Conservation (phyloP, 306 rosid species). For the Corylus americana region DNA sequence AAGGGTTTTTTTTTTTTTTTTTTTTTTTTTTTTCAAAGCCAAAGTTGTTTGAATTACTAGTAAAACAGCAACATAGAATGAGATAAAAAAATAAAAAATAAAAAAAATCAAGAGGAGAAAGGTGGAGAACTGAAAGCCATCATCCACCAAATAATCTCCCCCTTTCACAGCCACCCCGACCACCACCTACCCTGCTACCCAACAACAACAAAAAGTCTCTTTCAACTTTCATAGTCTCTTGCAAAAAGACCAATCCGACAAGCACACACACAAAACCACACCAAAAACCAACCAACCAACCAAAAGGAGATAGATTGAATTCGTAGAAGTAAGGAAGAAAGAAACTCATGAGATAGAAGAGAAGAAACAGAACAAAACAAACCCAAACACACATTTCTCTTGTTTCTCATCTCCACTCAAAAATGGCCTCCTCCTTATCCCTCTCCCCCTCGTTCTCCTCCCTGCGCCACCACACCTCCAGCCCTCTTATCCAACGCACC, state of each 20-base stretch:
- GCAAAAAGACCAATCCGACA: background rate
- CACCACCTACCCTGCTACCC: background rate
- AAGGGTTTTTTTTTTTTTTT: no score
- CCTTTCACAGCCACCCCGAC: background rate
- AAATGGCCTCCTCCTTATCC: conserved; percentile 69
- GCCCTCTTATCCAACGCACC: conserved; percentile 53
- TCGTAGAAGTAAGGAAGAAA: background rate
- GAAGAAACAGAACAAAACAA: background rate
- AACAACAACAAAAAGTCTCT: conserved; percentile 5
- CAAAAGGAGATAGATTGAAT: background rate
- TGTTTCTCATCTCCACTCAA: conserved; percentile 12
- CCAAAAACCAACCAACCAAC: background rate
- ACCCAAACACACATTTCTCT: background rate
- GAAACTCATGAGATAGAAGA: background rate
- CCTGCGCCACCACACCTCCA: conserved; percentile 53
- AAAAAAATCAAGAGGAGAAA: background rate
- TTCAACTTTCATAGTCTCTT: background rate
- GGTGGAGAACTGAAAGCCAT: background rate
- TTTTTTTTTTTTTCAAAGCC: no score
- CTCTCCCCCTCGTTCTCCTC: conserved; percentile 53
- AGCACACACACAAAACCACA: background rate
- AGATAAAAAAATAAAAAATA: no score
- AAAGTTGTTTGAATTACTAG: no score
- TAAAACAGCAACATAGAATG: background rate
- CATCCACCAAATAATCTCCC: background rate